Evolutionary conservation across 176 grass and related monocot species (phyloP), one percentile per base, ranked within the genome.

Genomic region (Saccharum officinarum): DNA sequence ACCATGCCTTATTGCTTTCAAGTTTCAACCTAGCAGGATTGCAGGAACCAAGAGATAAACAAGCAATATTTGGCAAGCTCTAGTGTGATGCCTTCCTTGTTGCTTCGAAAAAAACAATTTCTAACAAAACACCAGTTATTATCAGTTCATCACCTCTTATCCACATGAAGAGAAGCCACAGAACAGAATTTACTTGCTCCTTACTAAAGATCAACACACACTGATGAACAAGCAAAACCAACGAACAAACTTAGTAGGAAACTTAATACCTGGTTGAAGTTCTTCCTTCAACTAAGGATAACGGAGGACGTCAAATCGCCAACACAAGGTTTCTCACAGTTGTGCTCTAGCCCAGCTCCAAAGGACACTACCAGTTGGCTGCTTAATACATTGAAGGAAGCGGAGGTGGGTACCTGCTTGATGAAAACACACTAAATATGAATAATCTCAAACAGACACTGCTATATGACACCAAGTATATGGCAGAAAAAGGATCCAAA

Each of bases 331-430:
- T 9, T 26, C 86, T 39, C 90, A 69, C 57, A 17, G 69, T 71
- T 80, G 78, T 82, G 65, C 38, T 82, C 46, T 85, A 20, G 79
- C 67, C 69, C 69, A 83, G 73, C 73, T 86, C 61, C 67, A 80
- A 68, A 86, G 41, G 79, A 68, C 83, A 86, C 61, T 80, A 80
- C 83, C 71, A 87, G 85, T 91, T 91, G 76, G 70, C 52, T 20
- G 69, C 31, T 33, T 33, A 33, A 33, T 33, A 33, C 31, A 33
- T 33, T 33, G 31, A 33, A 33, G 31, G 31, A 33, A 33, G 31
- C 31, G 31, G 31, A 33, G 31, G 31, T 33, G 31, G 31, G 31
- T 33, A 33, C 31, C 31, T 33, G 31, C 31, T 33, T 33, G 31
- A 33, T 33, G 31, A 33, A 33, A 33, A 33, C 31, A 33, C 31